Evolutionary conservation across 257 asterid species (phyloP), one percentile per base, ranked within the genome.

Genomic region (Ophiorrhiza pumila): DNA sequence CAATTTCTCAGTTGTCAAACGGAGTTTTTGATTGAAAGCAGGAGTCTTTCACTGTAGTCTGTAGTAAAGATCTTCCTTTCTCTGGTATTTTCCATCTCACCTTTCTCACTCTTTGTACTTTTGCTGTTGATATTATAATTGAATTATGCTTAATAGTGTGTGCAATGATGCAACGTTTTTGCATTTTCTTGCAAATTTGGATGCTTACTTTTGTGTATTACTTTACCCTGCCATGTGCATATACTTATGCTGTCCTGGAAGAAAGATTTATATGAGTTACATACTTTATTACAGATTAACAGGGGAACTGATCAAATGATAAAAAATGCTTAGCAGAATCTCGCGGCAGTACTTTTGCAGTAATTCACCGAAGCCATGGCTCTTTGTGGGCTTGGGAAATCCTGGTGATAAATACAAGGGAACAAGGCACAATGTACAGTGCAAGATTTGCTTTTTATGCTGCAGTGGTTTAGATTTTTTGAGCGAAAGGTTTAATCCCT

Each of bases 361-460:
- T 11, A 70, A 83, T 52, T 43, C 83, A 34, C 81, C 77, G 59
- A 87, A 74, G 72, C 97, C 97, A 7, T 93, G 98, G 97, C 95
- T 93, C 73, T 87, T 93, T 70, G 91, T 91, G 62, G 98, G 98
- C 32, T 85, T 93, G 83, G 98, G 98, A 64, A 93, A 94, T 69
- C 97, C 97, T 25, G 99, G 97, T 75, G 93, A 91, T 61, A 91
- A 85, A 74, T 90, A 80, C 80, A 73, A 45, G 80, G 97, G 97
- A 71, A 91, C 93, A 45, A 80, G 96, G 57, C 97, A 94, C 80
- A 94, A 90, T 60, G 93, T 88, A 50, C 10, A 69, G 2, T 68
- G 5, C 41, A 63, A 32, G 52, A 42, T 55, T 43, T 18, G 43
- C 9, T 25, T 57, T 17, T 65, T 39, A 37, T 27, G n/a, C 11